phyloP scores from a whole-genome alignment of 805 yeast genomes.

The Lipomyces kockii region DNA sequence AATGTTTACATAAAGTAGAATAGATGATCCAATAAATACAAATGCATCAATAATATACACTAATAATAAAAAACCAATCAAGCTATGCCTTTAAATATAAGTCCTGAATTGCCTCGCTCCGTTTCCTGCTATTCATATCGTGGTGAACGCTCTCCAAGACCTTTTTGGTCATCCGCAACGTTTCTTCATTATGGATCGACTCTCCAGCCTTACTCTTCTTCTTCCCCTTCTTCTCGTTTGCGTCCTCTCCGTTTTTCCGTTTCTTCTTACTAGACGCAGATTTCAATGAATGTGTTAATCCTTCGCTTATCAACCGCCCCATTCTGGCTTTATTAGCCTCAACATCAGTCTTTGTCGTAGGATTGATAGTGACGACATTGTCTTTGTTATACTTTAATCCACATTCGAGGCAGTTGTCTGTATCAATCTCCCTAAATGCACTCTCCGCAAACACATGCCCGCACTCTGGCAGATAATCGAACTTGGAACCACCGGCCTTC shows the following conservation, averaged over 20 bases:
- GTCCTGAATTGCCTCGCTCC: constrained; percentile 11
- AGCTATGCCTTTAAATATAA: constrained; percentile 12
- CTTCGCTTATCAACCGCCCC: constrained; percentile 17
- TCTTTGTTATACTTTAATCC: constrained; percentile 33
- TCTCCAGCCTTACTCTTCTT: constrained; percentile 10
- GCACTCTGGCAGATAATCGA: constrained; percentile 53
- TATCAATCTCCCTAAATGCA: constrained; percentile 33
- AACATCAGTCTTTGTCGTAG: constrained; percentile 22
- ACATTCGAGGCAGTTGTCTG: constrained; percentile 47
- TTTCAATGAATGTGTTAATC: constrained; percentile 33
- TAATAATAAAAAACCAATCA: not conserved
- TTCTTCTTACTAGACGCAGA: constrained; percentile 22
- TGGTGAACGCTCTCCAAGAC: constrained; percentile 16
- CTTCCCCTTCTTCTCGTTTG: constrained; percentile 4
- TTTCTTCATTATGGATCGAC: constrained; percentile 1
- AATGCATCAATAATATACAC: not conserved
- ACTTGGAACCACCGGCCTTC: constrained; percentile 47
- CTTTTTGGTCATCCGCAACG: constrained; percentile 6
- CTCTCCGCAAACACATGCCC: constrained; percentile 43
- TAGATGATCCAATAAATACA: not conserved
- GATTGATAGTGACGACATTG: constrained; percentile 51
- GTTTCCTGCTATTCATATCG: constrained; percentile 7
- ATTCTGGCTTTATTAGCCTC: constrained; percentile 22
- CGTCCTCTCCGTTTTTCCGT: constrained; percentile 13
- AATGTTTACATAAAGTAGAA: not conserved